Base-by-base conservation (phyloP, 108 stramenopile genomes). In the Skeletonema marinoi region DNA sequence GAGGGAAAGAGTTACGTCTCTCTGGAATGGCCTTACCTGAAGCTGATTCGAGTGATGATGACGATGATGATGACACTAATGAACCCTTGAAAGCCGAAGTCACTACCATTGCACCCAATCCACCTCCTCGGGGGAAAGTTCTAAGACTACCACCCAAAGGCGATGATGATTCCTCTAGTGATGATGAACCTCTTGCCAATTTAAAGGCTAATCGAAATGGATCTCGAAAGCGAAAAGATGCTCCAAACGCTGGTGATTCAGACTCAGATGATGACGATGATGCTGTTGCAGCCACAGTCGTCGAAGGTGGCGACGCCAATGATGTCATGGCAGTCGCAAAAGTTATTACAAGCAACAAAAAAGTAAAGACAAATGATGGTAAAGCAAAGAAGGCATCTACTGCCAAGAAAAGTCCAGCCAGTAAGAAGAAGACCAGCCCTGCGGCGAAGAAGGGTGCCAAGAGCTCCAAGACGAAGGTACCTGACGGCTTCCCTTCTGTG, bases 1-100 rank as follows among this genome's bases (percentile, higher is more conserved):
- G 78, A 60, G 79, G 79, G 29, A 80, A 80, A 62, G 73, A 80
- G 41, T 65, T 80, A 29, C 79, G 73, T 51, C 67, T 74, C 17
- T 30, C 70, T 38, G 70, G 54, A 42, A 71, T 58, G 59, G 29
- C 41, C 19, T 21, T 71, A 54, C 9, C 54, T 8, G 54, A 56
- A 29, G 54, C 54, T 11, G 54, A 56, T 56, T 56, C 54, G 19
- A 56, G 54, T 56, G 54, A 56, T 56, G 54, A 56, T 25, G 17
- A 54, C 6, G 51, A 54, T 25, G 51, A 54, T 16, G 42, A 44
- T 44, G 44, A 46, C 11, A 11, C 0, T n/a, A 17, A 56, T 56
- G 54, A 56, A 56, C 25, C 25, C 0, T 0, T 7, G 21, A 56
- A 56, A 56, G 25, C 54, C 1, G 9, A 21, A 56, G 19, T 25